A percentile compares a stretch with the other conserved stretches of the same genome.
These are phyloP conservation scores for Linnemannia hyalina DNA, from an alignment of 192 early-diverging fungal genomes.

Conservation along the genomic window DNA sequence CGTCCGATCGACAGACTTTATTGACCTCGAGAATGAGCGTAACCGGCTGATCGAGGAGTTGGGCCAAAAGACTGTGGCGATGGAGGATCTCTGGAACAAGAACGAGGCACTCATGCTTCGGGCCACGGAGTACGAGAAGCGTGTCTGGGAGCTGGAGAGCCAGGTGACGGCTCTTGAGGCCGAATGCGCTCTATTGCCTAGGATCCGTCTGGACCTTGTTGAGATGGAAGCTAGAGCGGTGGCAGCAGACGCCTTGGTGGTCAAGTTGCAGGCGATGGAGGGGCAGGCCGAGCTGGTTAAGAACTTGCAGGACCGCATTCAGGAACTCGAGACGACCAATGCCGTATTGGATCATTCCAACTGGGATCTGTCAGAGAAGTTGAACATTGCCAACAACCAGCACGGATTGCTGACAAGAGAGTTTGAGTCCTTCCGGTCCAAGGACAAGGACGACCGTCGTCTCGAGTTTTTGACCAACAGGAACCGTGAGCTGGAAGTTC, in stretches of 20 bases:
- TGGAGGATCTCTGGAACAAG: conserved; percentile 23
- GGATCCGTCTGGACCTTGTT: conserved; percentile 7
- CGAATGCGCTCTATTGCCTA: conserved; percentile 2
- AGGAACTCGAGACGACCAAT: conserved; percentile 34
- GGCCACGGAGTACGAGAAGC: conserved; percentile 30
- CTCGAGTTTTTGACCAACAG: conserved; percentile 13
- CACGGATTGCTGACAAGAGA: conserved; percentile 19
- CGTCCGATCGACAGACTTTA: neutral
- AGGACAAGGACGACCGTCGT: conserved; percentile 29
- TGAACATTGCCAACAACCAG: conserved; percentile 37
- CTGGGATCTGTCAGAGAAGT: conserved; percentile 24
- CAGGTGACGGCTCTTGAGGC: conserved; percentile 20
- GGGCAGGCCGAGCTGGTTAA: conserved; percentile 17
- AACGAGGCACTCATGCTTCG: conserved; percentile 28
- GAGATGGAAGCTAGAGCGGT: conserved; percentile 11
- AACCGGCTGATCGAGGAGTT: conserved; percentile 29
- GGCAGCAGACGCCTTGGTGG: conserved; percentile 1
- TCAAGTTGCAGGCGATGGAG: conserved; percentile 24
- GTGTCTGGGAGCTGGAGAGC: conserved; percentile 29
- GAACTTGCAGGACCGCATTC: conserved; percentile 15
- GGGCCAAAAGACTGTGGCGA: conserved; percentile 20
- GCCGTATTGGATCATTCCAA: conserved; percentile 31
- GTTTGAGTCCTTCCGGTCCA: conserved; percentile 25
- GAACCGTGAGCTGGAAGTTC: conserved; percentile 19
- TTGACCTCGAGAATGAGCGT: conserved; percentile 30